Conservation (phyloP, 1,284 basidiomycete genomes). For the Schizophyllum commune region DNA sequence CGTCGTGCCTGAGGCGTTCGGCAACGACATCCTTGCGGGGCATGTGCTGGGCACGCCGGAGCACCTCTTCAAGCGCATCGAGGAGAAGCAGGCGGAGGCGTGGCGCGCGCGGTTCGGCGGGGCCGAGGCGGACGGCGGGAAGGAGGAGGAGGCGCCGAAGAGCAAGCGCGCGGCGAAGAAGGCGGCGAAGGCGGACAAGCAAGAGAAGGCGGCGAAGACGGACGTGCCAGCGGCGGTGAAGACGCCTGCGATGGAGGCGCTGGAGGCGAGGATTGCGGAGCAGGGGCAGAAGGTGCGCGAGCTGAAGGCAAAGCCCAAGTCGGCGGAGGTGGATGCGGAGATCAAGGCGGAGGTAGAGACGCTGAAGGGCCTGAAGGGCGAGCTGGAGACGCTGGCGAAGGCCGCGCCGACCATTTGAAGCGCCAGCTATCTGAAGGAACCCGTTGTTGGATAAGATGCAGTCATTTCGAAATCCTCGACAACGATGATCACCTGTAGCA, state of each 20-base stretch:
- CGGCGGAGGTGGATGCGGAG: conserved; percentile 57
- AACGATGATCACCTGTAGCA: no score
- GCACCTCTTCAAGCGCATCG: conserved; percentile 92
- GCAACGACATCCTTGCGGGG: conserved; percentile 81
- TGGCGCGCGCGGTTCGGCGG: conserved; percentile 85
- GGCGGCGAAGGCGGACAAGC: conserved; percentile 22
- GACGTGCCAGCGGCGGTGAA: conserved; percentile 38
- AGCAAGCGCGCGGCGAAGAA: conserved; percentile 35
- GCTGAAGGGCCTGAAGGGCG: conserved; percentile 42
- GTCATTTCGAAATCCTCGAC: no score
- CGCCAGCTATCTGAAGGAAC: not conserved
- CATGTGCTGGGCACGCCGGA: conserved; percentile 84
- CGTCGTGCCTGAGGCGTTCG: conserved; percentile 57
- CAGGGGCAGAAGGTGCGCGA: conserved; percentile 68
- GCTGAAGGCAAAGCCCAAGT: conserved; percentile 64
- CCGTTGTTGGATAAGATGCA: not conserved
- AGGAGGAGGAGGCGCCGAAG: conserved; percentile 33
- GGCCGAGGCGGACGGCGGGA: conserved; percentile 29
- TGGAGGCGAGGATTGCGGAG: conserved; percentile 65
- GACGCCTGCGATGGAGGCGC: conserved; percentile 52
- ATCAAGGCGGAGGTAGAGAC: conserved; percentile 49
- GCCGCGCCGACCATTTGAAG: not conserved
- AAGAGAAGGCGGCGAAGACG: conserved; percentile 20
- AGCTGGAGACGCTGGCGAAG: conserved; percentile 24
- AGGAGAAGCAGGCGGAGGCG: conserved; percentile 81